Percentiles rank a stretch among this genome's conserved stretches.
Evolutionary conservation across 2,329 filamentous ascomycete genomes (phyloP).

Genomic region (Penicillium polonicum): DNA sequence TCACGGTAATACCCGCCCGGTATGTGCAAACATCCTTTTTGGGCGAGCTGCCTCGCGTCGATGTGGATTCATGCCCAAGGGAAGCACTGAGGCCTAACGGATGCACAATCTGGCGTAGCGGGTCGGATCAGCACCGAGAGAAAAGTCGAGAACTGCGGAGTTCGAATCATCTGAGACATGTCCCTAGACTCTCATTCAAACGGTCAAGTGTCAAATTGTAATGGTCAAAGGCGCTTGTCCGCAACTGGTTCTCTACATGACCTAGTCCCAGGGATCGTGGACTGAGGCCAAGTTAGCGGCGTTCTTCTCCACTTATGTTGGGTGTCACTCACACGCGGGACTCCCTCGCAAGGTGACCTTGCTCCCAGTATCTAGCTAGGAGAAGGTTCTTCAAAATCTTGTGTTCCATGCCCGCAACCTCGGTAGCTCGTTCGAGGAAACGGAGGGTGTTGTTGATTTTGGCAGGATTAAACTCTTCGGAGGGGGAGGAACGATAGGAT

Average conservation of each 20-base stretch:
- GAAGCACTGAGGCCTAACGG: conserved; percentile 23
- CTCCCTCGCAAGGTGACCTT: conserved; percentile 32
- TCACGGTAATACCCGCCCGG: conserved; percentile 1
- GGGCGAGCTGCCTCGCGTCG: conserved; percentile 14
- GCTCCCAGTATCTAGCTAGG: conserved; percentile 45
- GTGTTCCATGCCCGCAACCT: conserved; percentile 45
- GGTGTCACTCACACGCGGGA: conserved; percentile 32
- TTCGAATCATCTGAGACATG: conserved; percentile 39
- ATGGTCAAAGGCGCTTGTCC: conserved; percentile 39
- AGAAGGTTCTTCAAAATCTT: conserved; percentile 49
- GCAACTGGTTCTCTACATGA: conserved; percentile 30
- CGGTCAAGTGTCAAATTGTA: conserved; percentile 47
- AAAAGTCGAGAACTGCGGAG: conserved; percentile 5
- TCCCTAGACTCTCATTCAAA: conserved; percentile 50
- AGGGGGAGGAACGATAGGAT: conserved; percentile 42
- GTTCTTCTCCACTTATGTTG: conserved; percentile 9
- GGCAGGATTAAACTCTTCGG: conserved; percentile 38
- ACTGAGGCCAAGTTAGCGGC: conserved; percentile 29
- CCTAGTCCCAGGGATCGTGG: conserved; percentile 31
- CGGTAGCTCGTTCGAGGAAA: conserved; percentile 46
- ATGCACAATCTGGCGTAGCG: conserved; percentile 12
- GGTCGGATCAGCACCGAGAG: conserved; percentile 14
- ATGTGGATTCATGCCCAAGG: conserved; percentile 22
- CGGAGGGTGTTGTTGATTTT: conserved; percentile 46
- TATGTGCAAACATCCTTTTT: conserved; percentile 10